A percentile compares a stretch with the other conserved stretches of the same genome.
Conservation (phyloP, 306 rosid genomes). For the Begonia fuchsioides region DNA sequence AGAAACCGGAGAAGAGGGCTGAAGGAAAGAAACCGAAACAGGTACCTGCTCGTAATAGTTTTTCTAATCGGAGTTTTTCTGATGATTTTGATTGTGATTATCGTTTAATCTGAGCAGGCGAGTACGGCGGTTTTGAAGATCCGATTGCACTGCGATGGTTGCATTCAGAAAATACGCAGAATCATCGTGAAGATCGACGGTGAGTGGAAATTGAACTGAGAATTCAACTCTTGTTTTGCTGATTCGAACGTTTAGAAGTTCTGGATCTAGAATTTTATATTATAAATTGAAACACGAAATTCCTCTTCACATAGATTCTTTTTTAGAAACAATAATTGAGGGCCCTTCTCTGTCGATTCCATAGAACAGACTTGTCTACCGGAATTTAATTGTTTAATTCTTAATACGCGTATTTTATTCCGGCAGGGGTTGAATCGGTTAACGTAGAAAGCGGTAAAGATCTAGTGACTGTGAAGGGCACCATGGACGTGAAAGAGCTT, state of each 20-base stretch:
- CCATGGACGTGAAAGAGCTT: constrained; percentile 37
- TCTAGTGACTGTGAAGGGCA: constrained; percentile 50
- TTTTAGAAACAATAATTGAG: too few species aligned
- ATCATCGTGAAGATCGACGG: constrained; percentile 41
- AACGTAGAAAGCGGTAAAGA: constrained; percentile 40
- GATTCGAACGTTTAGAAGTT: too few species aligned
- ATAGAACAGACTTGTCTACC: too few species aligned
- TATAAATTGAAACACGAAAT: too few species aligned
- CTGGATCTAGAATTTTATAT: too few species aligned
- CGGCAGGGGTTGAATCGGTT: constrained; percentile 54
- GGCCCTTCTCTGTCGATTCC: too few species aligned
- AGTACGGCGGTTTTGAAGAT: constrained; percentile 57
- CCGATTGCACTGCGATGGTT: constrained; percentile 76
- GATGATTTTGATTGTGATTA: too few species aligned
- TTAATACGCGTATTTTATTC: too few species aligned
- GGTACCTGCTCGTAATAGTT: constrained; percentile 11
- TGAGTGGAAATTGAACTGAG: constrained; percentile 7
- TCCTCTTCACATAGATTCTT: too few species aligned
- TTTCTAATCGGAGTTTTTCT: too few species aligned
- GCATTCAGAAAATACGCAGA: constrained; percentile 51
- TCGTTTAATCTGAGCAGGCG: not conserved
- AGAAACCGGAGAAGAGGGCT: constrained; percentile 7
- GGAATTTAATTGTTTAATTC: too few species aligned
- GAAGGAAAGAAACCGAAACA: constrained; percentile 38
- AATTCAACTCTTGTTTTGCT: too few species aligned